Base-by-base conservation (phyloP, 2,329 filamentous ascomycete species). In the Phymatotrichopsis omnivora region DNA sequence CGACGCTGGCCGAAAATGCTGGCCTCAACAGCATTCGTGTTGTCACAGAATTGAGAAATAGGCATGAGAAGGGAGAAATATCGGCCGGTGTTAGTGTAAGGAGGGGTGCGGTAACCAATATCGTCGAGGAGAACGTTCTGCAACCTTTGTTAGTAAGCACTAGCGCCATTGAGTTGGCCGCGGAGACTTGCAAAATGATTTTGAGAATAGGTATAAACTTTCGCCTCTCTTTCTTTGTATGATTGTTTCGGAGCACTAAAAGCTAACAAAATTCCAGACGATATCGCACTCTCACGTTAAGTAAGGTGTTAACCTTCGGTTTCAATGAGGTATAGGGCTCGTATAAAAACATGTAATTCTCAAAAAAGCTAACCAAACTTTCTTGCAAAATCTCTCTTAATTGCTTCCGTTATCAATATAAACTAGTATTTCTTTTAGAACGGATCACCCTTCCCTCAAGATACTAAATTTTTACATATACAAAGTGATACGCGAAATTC, bases 21-120 rank as follows among this genome's bases (percentile, higher is more conserved):
- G 91, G 91, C 38, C 72, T 98, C 54, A 98, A 98, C 73, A 89
- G 84, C 64, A 98, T 98, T 74, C 94, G 93, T 70, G 91, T 98
- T 22, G 91, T 98, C 35, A 98, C 91, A 20, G 91, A 96, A 60
- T 69, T 98, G 61, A 76, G 91, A 62, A 86, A 94, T 67, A 78
- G 87, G 60, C 91, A 98, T 67, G 91, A 91, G 58, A 80, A 87
- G 67, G 91, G 89, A 45, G 87, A 96, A 74, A 82, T 81, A 70
- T 94, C 93, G 60, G 91, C 93, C 1, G 93, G 91, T 59, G 87
- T 98, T 54, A 95, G 87, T 69, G 96, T 98, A 72, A 91, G 94
- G 74, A 89, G 84, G 55, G 89, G 91, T 30, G 91, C 91, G 49
- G 91, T 98, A 55, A 79, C 82, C 58, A 93, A 98, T 68, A 96